A percentile compares a stretch with the other conserved stretches of the same genome.
Conservation (phyloP, 2,329 filamentous ascomycete genomes). For the Botrytis fragariae region DNA sequence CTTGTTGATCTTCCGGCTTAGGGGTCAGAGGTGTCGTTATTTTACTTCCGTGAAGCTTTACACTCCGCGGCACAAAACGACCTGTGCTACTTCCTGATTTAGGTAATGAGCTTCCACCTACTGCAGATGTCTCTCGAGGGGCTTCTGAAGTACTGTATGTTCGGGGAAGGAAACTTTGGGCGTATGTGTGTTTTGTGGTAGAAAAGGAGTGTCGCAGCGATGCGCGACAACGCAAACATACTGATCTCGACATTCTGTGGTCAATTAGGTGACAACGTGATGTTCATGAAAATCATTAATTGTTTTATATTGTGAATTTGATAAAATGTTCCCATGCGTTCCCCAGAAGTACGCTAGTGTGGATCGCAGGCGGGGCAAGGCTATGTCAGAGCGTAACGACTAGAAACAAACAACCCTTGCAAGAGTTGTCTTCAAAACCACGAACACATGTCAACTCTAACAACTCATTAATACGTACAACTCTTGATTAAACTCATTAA, state of each 20-base stretch:
- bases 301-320: neutral
- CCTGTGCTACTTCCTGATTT: neutral
- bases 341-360: neutral
- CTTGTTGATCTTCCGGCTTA: conserved; percentile 8
- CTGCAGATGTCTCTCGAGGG: neutral
- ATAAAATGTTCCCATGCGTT: conserved; percentile 3
- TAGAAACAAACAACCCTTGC: conserved; percentile 12
- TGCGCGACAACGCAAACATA: conserved; percentile 29
- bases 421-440: conserved; percentile 7
- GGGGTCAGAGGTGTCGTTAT: neutral
- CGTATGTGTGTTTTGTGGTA: neutral
- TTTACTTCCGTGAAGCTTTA: conserved; percentile 10
- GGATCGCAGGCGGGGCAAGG: conserved; percentile 2
- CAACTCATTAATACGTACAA: conserved; percentile 55
- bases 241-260: conserved; percentile 6
- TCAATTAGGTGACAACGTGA: neutral
- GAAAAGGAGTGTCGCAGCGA: conserved; percentile 13
- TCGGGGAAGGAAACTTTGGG: neutral
- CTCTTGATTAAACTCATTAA: conserved; percentile 37
- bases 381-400: conserved; percentile 6
- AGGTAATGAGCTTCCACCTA: neutral
- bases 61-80: conserved; percentile 5
- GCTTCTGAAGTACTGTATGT: conserved; percentile 4
- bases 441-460: conserved; percentile 21
- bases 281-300: neutral